These are phyloP conservation scores for Cutaneotrichosporon dermatis DNA, from an alignment of 1,284 basidiomycete species.

Conservation along the genomic window DNA sequence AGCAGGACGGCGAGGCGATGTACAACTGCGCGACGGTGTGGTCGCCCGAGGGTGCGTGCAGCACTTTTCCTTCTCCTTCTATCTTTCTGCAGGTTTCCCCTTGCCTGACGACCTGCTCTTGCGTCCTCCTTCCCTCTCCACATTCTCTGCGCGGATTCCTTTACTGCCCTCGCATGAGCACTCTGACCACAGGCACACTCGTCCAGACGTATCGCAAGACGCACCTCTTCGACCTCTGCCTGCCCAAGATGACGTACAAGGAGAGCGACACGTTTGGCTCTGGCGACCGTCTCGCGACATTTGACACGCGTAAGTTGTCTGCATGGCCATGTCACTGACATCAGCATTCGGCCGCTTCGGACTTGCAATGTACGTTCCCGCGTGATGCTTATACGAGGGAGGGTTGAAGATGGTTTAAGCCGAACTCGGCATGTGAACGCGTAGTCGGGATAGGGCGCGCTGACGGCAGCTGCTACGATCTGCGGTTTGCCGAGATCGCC, in stretches of 20 bases:
- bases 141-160: too few species aligned
- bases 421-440: too few species aligned
- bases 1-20: conserved; percentile 60
- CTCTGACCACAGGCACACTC: conserved; percentile 37
- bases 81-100: too few species aligned
- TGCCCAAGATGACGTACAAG: conserved; percentile 88
- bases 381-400: too few species aligned
- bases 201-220: conserved; percentile 80
- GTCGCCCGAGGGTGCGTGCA: conserved; percentile 61
- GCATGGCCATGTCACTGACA: too few species aligned
- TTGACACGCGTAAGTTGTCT: conserved; percentile 73
- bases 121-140: too few species aligned
- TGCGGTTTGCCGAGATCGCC: conserved; percentile 80
- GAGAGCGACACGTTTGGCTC: conserved; percentile 60
- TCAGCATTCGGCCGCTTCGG: conserved; percentile 17
- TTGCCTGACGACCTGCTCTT: too few species aligned
- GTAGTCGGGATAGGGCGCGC: too few species aligned
- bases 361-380: conserved; percentile 6
- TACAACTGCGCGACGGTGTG: conserved; percentile 86
- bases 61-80: too few species aligned
- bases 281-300: conserved; percentile 65
- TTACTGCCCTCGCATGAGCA: too few species aligned
- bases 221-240: conserved; percentile 90
- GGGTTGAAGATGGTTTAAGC: too few species aligned
- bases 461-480: conserved; percentile 15